phyloP scores from a whole-genome alignment of 2,329 filamentous ascomycete species.

The Diaporthe destruens region DNA sequence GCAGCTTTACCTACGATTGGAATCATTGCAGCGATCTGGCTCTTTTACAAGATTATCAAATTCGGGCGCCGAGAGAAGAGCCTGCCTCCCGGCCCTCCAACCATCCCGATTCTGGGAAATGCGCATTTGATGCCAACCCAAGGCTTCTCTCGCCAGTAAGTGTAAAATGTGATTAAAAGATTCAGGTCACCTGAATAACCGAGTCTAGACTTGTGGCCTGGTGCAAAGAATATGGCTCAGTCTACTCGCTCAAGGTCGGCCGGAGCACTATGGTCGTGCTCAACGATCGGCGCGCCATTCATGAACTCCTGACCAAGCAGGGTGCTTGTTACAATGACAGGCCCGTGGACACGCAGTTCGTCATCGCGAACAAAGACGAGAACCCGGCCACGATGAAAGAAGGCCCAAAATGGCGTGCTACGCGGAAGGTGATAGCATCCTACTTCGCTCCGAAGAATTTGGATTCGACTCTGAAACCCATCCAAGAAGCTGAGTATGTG shows the following conservation, averaged over 20 bases:
- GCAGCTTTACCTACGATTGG: conserved; percentile 7
- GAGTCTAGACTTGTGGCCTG: conserved; percentile 53
- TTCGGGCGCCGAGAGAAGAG: conserved; percentile 35
- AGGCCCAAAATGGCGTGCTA: conserved; percentile 55
- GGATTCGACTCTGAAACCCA: conserved; percentile 7
- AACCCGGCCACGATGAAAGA: conserved; percentile 57
- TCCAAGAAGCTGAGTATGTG: conserved; percentile 57
- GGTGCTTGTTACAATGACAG: conserved; percentile 54
- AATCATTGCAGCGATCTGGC: conserved; percentile 4
- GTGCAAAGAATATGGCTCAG: conserved; percentile 52
- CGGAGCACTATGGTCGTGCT: conserved; percentile 54
- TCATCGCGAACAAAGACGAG: conserved; percentile 57
- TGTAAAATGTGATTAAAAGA: background rate
- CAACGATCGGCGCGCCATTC: conserved; percentile 52
- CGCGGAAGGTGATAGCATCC: conserved; percentile 55
- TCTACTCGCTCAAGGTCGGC: conserved; percentile 55
- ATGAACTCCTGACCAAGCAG: conserved; percentile 57
- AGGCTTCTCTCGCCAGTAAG: conserved; percentile 24
- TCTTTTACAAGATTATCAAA: conserved; percentile 24
- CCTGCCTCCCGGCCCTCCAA: conserved; percentile 50
- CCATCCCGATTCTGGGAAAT: conserved; percentile 55
- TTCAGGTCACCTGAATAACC: background rate
- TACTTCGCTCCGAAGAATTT: conserved; percentile 47
- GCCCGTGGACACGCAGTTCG: conserved; percentile 53
- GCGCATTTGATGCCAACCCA: conserved; percentile 52